These are phyloP conservation scores for Backusella luteola DNA, from an alignment of 192 early-diverging fungal species.

Conservation along the genomic window DNA sequence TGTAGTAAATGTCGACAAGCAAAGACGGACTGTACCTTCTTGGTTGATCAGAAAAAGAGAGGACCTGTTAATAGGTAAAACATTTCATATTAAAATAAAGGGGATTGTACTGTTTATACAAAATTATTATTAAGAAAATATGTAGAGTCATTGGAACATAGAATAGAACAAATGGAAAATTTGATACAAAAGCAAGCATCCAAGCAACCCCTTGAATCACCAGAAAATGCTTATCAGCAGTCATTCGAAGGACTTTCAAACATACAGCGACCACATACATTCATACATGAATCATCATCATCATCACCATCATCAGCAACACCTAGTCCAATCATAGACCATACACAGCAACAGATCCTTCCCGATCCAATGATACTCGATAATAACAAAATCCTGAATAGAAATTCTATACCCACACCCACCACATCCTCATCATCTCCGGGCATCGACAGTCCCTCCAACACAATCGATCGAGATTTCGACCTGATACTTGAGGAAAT, in stretches of 20 bases:
- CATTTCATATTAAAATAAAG: background rate
- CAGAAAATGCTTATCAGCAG: background rate
- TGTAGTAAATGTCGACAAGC: constrained; percentile 71
- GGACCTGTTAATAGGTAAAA: constrained; percentile 75
- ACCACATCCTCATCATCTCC: background rate
- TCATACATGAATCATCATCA: background rate
- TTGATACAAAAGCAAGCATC: constrained; percentile 45
- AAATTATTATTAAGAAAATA: constrained; percentile 4
- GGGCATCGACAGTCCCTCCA: background rate
- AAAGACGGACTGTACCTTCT: constrained; percentile 49
- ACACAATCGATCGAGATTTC: background rate
- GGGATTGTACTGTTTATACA: background rate
- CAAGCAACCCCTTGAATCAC: background rate
- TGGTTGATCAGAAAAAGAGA: constrained; percentile 47
- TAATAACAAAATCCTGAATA: background rate
- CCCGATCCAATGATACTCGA: background rate
- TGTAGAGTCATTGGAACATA: constrained; percentile 72
- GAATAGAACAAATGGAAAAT: constrained; percentile 68
- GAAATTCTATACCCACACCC: background rate
- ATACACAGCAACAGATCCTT: background rate
- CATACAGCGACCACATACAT: background rate
- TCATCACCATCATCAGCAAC: background rate
- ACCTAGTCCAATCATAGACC: background rate
- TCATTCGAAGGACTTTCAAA: background rate
- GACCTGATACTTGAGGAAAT: constrained; percentile 47